Evolutionary conservation across 116 monocot species (phyloP).

Genomic region (Zostera marina): DNA sequence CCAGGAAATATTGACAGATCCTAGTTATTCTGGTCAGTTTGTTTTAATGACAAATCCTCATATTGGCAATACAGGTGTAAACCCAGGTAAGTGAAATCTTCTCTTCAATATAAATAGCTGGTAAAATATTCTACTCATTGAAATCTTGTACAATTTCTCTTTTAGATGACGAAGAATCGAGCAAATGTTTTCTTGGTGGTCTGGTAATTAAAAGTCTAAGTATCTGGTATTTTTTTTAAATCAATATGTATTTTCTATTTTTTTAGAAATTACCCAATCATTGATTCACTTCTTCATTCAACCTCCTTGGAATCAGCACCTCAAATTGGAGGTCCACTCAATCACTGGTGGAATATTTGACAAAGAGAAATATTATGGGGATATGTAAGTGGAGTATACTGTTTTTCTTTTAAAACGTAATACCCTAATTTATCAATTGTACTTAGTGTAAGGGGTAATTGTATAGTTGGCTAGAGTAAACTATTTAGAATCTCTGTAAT

Average conservation of each 20-base stretch:
- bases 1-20: slow-evolving; percentile 92
- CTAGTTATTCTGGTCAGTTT: slow-evolving; percentile 96
- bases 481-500: too few relatives aligned
- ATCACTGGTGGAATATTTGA: slow-evolving; percentile 72
- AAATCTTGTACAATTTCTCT: slow-evolving; percentile 1
- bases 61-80: slow-evolving; percentile 94
- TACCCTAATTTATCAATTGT: not conserved
- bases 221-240: slow-evolving; percentile 52
- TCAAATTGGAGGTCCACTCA: slow-evolving; percentile 88
- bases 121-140: not conserved
- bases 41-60: slow-evolving; percentile 99
- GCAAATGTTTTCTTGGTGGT: slow-evolving; percentile 71
- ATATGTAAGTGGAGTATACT: slow-evolving; percentile 45
- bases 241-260: not conserved
- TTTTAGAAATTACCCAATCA: not conserved
- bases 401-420: not conserved
- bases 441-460: too few relatives aligned
- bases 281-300: not conserved
- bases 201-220: slow-evolving; percentile 75
- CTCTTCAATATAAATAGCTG: not conserved
- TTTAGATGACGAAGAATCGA: slow-evolving; percentile 91
- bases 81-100: slow-evolving; percentile 37
- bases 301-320: slow-evolving; percentile 26
- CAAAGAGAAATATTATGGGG: slow-evolving; percentile 87
- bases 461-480: too few relatives aligned